These are phyloP conservation scores for Ophiognomonia clavigignenti-juglandacearum DNA, from an alignment of 2,329 filamentous ascomycete genomes.

Conservation along the genomic window DNA sequence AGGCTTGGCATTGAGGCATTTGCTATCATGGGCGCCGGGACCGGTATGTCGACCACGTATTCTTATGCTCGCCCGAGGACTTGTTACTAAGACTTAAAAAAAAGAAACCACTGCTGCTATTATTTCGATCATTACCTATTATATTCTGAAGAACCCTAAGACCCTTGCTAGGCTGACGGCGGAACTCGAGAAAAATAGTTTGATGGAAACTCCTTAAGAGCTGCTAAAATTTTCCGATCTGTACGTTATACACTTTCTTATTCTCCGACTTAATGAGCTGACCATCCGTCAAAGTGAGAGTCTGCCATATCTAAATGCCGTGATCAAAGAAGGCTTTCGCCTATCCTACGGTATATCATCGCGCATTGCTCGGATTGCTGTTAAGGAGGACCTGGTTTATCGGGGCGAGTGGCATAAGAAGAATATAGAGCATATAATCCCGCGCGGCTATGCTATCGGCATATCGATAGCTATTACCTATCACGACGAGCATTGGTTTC, in stretches of 20 bases:
- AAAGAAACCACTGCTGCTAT: slow-evolving; percentile 19
- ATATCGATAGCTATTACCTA: slow-evolving; percentile 18
- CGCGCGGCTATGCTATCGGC: slow-evolving; percentile 19
- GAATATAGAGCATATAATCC: slow-evolving; percentile 16
- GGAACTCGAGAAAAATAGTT: slow-evolving; percentile 35
- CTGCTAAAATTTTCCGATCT: neutral
- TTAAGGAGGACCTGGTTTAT: slow-evolving; percentile 8
- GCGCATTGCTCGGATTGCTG: slow-evolving; percentile 16
- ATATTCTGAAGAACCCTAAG: slow-evolving; percentile 12
- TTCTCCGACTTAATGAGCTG: slow-evolving; percentile 7
- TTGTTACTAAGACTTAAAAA: too few relatives aligned
- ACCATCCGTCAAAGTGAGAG: slow-evolving; percentile 19
- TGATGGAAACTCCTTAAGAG: neutral
- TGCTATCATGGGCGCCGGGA: slow-evolving; percentile 24
- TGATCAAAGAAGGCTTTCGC: slow-evolving; percentile 20
- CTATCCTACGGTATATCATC: slow-evolving; percentile 18
- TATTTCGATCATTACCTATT: slow-evolving; percentile 18
- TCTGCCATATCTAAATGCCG: slow-evolving; percentile 20
- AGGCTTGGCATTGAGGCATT: slow-evolving; percentile 28
- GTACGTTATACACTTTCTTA: neutral
- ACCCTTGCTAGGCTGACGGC: neutral
- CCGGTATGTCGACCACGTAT: too few relatives aligned
- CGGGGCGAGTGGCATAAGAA: slow-evolving; percentile 2
- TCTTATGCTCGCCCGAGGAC: too few relatives aligned
- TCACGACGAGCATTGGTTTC: slow-evolving; percentile 19